These are phyloP conservation scores for Sporormia fimetaria DNA, from an alignment of 495 filamentous ascomycete genomes.

Conservation along the genomic window DNA sequence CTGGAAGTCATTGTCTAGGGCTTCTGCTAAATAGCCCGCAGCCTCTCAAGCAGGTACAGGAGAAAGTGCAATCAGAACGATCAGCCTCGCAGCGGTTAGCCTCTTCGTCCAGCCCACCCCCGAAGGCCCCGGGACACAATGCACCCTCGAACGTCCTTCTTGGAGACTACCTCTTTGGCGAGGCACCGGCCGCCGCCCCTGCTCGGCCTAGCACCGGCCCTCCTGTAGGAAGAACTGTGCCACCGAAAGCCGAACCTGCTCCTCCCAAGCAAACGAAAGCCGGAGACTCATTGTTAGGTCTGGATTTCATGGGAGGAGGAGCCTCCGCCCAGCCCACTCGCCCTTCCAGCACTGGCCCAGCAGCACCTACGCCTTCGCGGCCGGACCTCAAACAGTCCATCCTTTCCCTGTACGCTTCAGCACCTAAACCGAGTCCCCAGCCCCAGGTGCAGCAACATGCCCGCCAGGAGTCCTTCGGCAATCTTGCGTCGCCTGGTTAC, in stretches of 20 bases:
- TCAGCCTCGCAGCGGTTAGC: slow-evolving; percentile 43
- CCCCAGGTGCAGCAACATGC: slow-evolving; percentile 53
- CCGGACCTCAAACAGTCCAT: slow-evolving; percentile 97
- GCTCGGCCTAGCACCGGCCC: slow-evolving; percentile 56
- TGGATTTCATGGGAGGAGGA: slow-evolving; percentile 80
- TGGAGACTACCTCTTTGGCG: slow-evolving; percentile 58
- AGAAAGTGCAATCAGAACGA: slow-evolving; percentile 57
- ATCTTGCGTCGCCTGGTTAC: slow-evolving; percentile 47
- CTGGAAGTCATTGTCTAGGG: not conserved
- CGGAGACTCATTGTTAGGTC: slow-evolving; percentile 75
- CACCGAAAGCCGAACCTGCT: slow-evolving; percentile 52
- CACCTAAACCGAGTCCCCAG: slow-evolving; percentile 38
- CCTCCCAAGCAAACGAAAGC: slow-evolving; percentile 55
- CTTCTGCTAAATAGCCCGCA: slow-evolving; percentile 23
- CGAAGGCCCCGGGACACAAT: slow-evolving; percentile 34
- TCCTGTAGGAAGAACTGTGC: slow-evolving; percentile 43
- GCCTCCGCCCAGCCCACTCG: slow-evolving; percentile 52
- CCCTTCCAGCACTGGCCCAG: slow-evolving; percentile 53
- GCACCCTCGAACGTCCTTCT: too few relatives aligned
- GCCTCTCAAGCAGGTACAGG: slow-evolving; percentile 63
- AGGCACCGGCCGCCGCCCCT: slow-evolving; percentile 45
- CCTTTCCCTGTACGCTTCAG: slow-evolving; percentile 83
- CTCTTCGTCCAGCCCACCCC: slow-evolving; percentile 36
- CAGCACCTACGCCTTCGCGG: slow-evolving; percentile 53
- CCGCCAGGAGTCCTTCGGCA: slow-evolving; percentile 51